Percentiles rank a stretch among this genome's conserved stretches.
Conservation (phyloP, 371 early-diverging fungal genomes). For the Apophysomyces ossiformis region DNA sequence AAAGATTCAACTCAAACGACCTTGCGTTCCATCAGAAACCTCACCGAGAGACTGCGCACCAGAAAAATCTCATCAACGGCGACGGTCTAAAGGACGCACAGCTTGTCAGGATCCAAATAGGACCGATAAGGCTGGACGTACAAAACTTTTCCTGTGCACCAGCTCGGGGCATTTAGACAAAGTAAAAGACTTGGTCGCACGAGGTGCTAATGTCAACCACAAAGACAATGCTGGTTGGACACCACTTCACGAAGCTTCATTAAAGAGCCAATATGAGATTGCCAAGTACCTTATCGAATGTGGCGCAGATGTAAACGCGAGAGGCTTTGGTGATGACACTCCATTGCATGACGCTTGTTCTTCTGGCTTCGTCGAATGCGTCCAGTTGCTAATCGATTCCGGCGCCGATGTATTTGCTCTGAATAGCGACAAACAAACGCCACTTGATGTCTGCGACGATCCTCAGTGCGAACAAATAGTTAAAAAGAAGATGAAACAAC, state of each 20-base stretch:
- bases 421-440: constrained; percentile 61
- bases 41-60: neutral
- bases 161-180: constrained; percentile 51
- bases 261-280: constrained; percentile 65
- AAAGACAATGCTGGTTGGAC: constrained; percentile 73
- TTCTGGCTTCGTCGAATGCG: constrained; percentile 66
- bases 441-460: constrained; percentile 58
- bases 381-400: constrained; percentile 58
- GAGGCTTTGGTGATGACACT: constrained; percentile 69
- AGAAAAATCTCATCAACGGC: constrained; percentile 4
- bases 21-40: neutral
- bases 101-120: constrained; percentile 49
- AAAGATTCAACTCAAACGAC: neutral
- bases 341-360: constrained; percentile 84
- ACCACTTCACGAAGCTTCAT: constrained; percentile 71
- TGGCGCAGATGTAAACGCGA: constrained; percentile 64
- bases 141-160: constrained; percentile 59
- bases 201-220: constrained; percentile 60
- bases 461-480: constrained; percentile 32
- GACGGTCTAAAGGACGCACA: constrained; percentile 26
- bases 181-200: constrained; percentile 49
- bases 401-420: constrained; percentile 68
- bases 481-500: constrained; percentile 31
- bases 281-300: constrained; percentile 57
- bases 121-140: constrained; percentile 64